phyloP scores from a whole-genome alignment of 2,329 filamentous ascomycete species.

The Arachnopeziza araneosa region DNA sequence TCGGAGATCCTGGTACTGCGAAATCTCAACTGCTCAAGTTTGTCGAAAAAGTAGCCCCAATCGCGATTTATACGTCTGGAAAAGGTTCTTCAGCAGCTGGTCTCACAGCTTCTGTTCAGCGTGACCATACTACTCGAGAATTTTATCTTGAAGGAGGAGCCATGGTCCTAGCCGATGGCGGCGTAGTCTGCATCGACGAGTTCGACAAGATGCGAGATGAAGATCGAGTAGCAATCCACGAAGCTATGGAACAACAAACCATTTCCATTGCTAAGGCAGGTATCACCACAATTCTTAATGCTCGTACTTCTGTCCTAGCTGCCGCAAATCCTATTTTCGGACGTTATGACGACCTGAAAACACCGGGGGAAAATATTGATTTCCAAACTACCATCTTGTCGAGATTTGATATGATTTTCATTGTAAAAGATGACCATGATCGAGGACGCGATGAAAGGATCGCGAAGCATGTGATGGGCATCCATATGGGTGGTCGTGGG shows the following conservation, averaged over 20 bases:
- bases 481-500: conserved; percentile 88
- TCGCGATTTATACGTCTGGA: conserved; percentile 97
- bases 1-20: conserved; percentile 95
- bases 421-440: conserved; percentile 92
- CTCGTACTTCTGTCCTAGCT: conserved; percentile 87
- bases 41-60: conserved; percentile 91
- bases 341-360: conserved; percentile 96
- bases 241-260: conserved; percentile 99
- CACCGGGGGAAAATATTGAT: conserved; percentile 96
- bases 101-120: conserved; percentile 94
- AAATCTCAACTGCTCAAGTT: conserved; percentile 98
- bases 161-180: conserved; percentile 95
- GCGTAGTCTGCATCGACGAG: conserved; percentile 97
- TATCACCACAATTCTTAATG: conserved; percentile 97
- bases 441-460: conserved; percentile 86
- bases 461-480: conserved; percentile 93
- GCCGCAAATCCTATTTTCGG: conserved; percentile 97
- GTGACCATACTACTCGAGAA: conserved; percentile 84
- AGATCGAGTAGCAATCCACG: conserved; percentile 95
- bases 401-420: conserved; percentile 99
- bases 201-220: conserved; percentile 99
- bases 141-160: conserved; percentile 98
- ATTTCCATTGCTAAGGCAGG: conserved; percentile 98
- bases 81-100: conserved; percentile 97
- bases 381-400: conserved; percentile 98